phyloP scores from a whole-genome alignment of 2,329 filamentous ascomycete genomes.

The Massarina eburnea region DNA sequence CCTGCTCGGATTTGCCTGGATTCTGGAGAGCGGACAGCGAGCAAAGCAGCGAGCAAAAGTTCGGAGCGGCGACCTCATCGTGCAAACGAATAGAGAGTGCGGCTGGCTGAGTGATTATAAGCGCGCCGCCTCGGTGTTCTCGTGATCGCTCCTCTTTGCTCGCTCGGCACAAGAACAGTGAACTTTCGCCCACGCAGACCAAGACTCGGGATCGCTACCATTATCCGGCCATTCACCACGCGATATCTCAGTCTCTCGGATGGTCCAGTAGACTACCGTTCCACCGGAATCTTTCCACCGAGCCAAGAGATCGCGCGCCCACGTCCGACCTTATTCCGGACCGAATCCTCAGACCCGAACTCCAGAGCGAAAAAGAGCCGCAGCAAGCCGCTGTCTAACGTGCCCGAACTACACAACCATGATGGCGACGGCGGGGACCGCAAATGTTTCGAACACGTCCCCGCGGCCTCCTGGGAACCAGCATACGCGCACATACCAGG shows the following conservation, averaged over 20 bases:
- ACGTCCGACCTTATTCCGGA: constrained; percentile 1
- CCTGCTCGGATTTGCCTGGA: not conserved
- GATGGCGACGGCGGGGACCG: constrained; percentile 25
- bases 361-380: constrained; percentile 15
- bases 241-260: too few relatives aligned
- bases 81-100: too few relatives aligned
- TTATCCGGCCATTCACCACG: too few relatives aligned
- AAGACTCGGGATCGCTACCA: too few relatives aligned
- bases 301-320: not conserved
- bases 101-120: too few relatives aligned
- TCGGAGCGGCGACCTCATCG: too few relatives aligned
- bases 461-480: constrained; percentile 20
- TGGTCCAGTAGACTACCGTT: too few relatives aligned
- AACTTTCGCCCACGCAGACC: too few relatives aligned
- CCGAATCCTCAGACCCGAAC: constrained; percentile 3
- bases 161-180: too few relatives aligned
- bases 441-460: constrained; percentile 23
- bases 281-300: too few relatives aligned
- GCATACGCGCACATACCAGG: constrained; percentile 46
- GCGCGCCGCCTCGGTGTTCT: not conserved
- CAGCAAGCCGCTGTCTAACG: constrained; percentile 20
- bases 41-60: too few relatives aligned
- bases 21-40: too few relatives aligned
- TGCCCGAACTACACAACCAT: constrained; percentile 12
- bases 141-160: not conserved